phyloP scores from a whole-genome alignment of 1,284 basidiomycete species.

The Xerocomus nothofagi region DNA sequence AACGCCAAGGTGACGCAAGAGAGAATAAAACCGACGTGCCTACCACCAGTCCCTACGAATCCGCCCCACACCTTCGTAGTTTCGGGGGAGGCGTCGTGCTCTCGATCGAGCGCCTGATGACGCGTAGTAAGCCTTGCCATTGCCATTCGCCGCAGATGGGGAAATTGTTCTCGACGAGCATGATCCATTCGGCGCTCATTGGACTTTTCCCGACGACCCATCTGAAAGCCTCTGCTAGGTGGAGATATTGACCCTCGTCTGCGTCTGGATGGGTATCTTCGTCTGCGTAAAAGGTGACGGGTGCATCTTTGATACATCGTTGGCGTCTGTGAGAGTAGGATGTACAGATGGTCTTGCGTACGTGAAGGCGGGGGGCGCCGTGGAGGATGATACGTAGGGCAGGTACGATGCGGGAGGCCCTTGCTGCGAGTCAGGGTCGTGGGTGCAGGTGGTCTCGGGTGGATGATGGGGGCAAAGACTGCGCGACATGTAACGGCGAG shows the following conservation, averaged over 20 bases:
- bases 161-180: constrained; percentile 46
- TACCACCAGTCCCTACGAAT: constrained; percentile 45
- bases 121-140: constrained; percentile 33
- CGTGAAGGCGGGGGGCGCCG: constrained; percentile 40
- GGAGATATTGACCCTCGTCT: constrained; percentile 38
- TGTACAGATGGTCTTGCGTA: constrained; percentile 33
- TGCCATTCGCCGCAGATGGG: constrained; percentile 40
- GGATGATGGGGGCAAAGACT: background rate
- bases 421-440: background rate
- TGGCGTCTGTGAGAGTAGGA: constrained; percentile 33
- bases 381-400: constrained; percentile 31
- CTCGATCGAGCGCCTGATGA: constrained; percentile 35
- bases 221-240: constrained; percentile 41
- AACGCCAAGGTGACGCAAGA: background rate
- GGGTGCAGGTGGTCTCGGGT: background rate
- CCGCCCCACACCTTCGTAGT: constrained; percentile 33
- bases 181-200: constrained; percentile 40
- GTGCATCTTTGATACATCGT: constrained; percentile 19
- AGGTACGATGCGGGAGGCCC: constrained; percentile 31
- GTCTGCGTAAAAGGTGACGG: constrained; percentile 37
- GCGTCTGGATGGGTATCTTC: constrained; percentile 36
- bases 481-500: constrained; percentile 12
- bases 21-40: constrained; percentile 25
- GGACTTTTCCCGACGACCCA: constrained; percentile 28
- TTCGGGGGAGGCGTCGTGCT: constrained; percentile 13